Percentiles rank a stretch among this genome's conserved stretches.
Conservation (phyloP, 1,284 basidiomycete species). For the Tilletia setariae region DNA sequence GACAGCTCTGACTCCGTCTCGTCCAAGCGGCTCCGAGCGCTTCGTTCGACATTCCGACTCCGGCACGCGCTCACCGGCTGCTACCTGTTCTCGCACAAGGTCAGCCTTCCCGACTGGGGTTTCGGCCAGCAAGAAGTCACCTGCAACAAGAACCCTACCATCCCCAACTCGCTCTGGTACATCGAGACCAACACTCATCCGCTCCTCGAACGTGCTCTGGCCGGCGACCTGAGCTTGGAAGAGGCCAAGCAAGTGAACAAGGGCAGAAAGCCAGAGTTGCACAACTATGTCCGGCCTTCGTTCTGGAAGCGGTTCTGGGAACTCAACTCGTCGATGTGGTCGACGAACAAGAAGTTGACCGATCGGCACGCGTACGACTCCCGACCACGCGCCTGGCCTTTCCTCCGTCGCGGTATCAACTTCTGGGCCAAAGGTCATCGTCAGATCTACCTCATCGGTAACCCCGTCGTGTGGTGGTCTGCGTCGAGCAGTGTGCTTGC, state of each 20-base stretch:
- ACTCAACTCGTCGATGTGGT: constrained; percentile 94
- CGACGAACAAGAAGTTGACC: constrained; percentile 91
- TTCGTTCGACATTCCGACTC: constrained; percentile 79
- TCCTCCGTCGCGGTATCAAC: constrained; percentile 79
- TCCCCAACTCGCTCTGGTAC: constrained; percentile 88
- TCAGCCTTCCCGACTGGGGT: constrained; percentile 95
- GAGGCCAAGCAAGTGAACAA: constrained; percentile 19
- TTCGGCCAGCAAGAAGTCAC: constrained; percentile 97
- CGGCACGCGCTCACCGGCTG: constrained; percentile 83
- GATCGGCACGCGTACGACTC: constrained; percentile 94
- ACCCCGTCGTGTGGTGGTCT: constrained; percentile 87
- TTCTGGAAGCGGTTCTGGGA: constrained; percentile 90
- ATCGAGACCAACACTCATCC: constrained; percentile 82
- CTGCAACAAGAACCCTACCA: constrained; percentile 92
- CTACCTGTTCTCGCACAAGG: constrained; percentile 96
- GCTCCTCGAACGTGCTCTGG: constrained; percentile 20
- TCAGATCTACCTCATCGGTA: constrained; percentile 92
- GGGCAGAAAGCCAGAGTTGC: constrained; percentile 11
- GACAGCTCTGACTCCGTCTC: constrained; percentile 58
- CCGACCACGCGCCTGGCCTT: constrained; percentile 82
- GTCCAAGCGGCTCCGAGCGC: constrained; percentile 68
- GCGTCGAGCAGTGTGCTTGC: constrained; percentile 69
- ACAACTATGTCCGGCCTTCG: constrained; percentile 77
- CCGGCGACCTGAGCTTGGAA: constrained; percentile 17
- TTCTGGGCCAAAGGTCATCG: constrained; percentile 97